Conservation (phyloP, 129 eudicot species). For the Centella asiatica region DNA sequence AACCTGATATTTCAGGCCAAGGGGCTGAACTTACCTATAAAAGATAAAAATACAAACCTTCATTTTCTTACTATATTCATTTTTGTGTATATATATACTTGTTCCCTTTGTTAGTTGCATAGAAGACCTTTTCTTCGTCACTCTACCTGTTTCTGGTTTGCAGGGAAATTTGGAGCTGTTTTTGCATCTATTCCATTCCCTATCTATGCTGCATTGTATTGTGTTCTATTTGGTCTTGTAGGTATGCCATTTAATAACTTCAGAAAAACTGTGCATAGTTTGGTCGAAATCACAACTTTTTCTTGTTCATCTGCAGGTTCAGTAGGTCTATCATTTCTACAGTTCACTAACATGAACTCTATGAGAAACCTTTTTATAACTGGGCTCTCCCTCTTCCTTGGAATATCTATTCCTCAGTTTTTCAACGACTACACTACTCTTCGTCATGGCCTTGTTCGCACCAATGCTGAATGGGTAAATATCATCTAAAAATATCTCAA, state of each 20-base stretch:
- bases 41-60: too few species aligned
- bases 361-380: constrained; percentile 95
- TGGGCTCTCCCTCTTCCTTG: constrained; percentile 92
- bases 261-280: neutral
- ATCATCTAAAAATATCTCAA: neutral
- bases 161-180: constrained; percentile 99
- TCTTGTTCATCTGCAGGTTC: constrained; percentile 45
- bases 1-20: too few species aligned
- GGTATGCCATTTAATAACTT: constrained; percentile 40
- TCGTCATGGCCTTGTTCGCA: constrained; percentile 78
- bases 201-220: constrained; percentile 84
- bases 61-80: too few species aligned
- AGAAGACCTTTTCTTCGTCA: neutral
- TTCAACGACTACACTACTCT: constrained; percentile 47
- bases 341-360: constrained; percentile 98
- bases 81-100: too few species aligned
- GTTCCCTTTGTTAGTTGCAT: too few species aligned
- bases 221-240: constrained; percentile 94
- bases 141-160: constrained; percentile 7
- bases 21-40: too few species aligned
- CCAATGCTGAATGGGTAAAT: constrained; percentile 96
- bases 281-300: neutral
- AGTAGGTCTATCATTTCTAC: constrained; percentile 92
- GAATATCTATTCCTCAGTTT: constrained; percentile 89
- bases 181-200: constrained; percentile 97